Evolutionary conservation across 805 yeast genomes (phyloP).

Genomic region (Brettanomyces bruxellensis): DNA sequence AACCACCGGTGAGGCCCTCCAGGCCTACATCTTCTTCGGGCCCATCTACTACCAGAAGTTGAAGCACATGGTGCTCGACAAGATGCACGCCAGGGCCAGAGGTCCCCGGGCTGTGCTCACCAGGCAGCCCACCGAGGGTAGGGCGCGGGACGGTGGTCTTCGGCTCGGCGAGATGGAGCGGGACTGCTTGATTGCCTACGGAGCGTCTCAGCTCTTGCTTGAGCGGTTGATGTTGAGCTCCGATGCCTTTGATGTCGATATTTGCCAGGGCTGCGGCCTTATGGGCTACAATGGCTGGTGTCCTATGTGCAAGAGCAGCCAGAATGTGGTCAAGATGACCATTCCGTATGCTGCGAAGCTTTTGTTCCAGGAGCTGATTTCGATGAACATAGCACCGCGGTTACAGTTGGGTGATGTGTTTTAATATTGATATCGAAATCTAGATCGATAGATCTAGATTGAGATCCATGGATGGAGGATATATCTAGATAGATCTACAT

Average conservation of each 20-base stretch:
- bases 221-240: slow-evolving; percentile 95
- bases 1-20: slow-evolving; percentile 93
- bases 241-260: slow-evolving; percentile 95
- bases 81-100: slow-evolving; percentile 99
- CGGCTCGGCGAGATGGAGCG: slow-evolving; percentile 99
- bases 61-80: slow-evolving; percentile 98
- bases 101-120: slow-evolving; percentile 98
- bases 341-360: slow-evolving; percentile 98
- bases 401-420: slow-evolving; percentile 83
- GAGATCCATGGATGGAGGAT: too few relatives aligned
- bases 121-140: slow-evolving; percentile 97
- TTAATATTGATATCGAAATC: slow-evolving; percentile 15
- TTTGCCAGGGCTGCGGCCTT: slow-evolving; percentile 88
- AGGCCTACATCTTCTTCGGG: slow-evolving; percentile 96
- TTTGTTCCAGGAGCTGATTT: slow-evolving; percentile 89
- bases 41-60: slow-evolving; percentile 97
- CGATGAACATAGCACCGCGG: slow-evolving; percentile 99
- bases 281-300: slow-evolving; percentile 99
- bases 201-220: slow-evolving; percentile 88
- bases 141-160: slow-evolving; percentile 98
- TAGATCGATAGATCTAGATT: background rate
- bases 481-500: too few relatives aligned
- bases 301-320: slow-evolving; percentile 87
- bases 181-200: slow-evolving; percentile 98
- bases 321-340: slow-evolving; percentile 82